Base-by-base conservation (phyloP, 2,329 filamentous ascomycete genomes). In the Aspergillus sp. region DNA sequence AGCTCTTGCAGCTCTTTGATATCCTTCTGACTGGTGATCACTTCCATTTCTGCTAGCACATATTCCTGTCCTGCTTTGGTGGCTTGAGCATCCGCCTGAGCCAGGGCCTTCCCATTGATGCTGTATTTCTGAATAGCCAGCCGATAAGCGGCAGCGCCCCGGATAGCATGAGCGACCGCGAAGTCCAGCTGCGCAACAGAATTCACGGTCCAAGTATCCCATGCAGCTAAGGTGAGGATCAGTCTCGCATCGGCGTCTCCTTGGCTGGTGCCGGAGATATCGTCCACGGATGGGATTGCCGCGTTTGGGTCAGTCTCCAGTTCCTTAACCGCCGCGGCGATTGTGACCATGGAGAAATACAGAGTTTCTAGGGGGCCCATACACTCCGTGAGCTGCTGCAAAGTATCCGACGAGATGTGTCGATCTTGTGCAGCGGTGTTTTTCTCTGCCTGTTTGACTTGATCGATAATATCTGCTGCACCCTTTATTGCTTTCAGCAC, bases 171-270 rank as follows among this genome's bases (percentile, higher is more conserved):
- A 10, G 30, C 30, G 3, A 32, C 30, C 10, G 30, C 10, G 10
- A 32, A 32, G 10, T 36, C 38, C 23, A 53, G 38, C 30, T 57
- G 55, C 21, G 38, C 12, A 25, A 39, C 55, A 7, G 28, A 50
- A 2, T 43, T 21, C 7, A 57, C 13, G 6, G 28, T 28, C 55
- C 55, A 57, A n/a, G 38, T 28, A 50, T 57, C 55, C 55, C 55
- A 57, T 5, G 55, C 45, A 28, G 45, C 55, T 21, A 57, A 13
- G 0, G 28, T 41, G 10, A 50, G 13, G 7, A 57, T 57, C 8
- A 25, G 15, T 2, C 6, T 28, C 10, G 55, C 45, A 49, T 57
- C 45, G 15, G 55, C 30, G 13, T 57, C 45, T 3, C 28, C 36
- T n/a, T 25, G 9, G 10, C 23, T 39, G 15, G 25, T 15, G 17